Evolutionary conservation across 768 basidiomycete species (phyloP).

Genomic region (Termitomyces sp.): DNA sequence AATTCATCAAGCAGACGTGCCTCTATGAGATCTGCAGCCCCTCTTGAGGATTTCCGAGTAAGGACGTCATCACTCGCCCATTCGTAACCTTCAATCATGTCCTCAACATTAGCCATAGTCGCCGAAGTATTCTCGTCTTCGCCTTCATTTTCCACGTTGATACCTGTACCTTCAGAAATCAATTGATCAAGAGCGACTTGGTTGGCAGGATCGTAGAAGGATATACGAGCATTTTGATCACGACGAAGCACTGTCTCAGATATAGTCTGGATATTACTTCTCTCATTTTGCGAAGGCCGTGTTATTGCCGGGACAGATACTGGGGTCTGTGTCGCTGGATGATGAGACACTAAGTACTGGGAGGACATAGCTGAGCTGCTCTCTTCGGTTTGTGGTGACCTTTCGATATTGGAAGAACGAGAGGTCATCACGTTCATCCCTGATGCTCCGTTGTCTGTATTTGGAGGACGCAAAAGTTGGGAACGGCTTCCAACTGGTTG

Average conservation of each 20-base stretch:
- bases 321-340: conserved; percentile 20
- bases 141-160: conserved; percentile 42
- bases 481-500: conserved; percentile 21
- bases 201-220: conserved; percentile 78
- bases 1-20: conserved; percentile 85
- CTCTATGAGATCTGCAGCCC: conserved; percentile 89
- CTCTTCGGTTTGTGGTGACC: not conserved
- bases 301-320: conserved; percentile 23
- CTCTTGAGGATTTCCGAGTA: conserved; percentile 55
- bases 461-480: conserved; percentile 37
- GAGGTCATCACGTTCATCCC: conserved; percentile 16
- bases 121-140: conserved; percentile 76
- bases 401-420: not conserved
- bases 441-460: conserved; percentile 30
- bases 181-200: conserved; percentile 70
- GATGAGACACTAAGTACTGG: conserved; percentile 12
- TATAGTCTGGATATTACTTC: not conserved
- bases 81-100: conserved; percentile 98
- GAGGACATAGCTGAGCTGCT: conserved; percentile 3
- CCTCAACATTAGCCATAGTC: conserved; percentile 89
- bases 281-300: conserved; percentile 7
- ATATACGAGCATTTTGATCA: conserved; percentile 68
- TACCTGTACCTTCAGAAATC: conserved; percentile 40
- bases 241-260: conserved; percentile 38
- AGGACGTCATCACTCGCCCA: conserved; percentile 86